These are phyloP conservation scores for Elsinoe australis DNA, from an alignment of 2,329 filamentous ascomycete genomes.

Conservation along the genomic window DNA sequence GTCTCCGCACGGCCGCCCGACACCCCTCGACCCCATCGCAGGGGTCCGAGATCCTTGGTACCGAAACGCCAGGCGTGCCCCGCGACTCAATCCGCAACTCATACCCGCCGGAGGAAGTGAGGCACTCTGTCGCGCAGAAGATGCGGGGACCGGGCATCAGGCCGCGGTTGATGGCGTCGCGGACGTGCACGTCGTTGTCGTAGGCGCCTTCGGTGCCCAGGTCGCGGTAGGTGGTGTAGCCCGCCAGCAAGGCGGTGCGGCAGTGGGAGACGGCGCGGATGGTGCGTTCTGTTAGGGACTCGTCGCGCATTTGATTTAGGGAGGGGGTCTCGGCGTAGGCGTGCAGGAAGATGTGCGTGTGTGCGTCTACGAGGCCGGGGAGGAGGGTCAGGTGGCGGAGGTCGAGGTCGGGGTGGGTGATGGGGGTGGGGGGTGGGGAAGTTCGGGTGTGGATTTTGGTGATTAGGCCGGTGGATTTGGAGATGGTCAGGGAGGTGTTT, in stretches of 20 bases:
- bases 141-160: constrained; percentile 48
- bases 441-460: constrained; percentile 29
- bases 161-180: constrained; percentile 49
- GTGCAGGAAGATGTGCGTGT: constrained; percentile 52
- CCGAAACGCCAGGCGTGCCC: constrained; percentile 20
- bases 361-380: constrained; percentile 49
- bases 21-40: constrained; percentile 45
- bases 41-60: constrained; percentile 24
- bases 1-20: constrained; percentile 26
- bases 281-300: constrained; percentile 50
- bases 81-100: constrained; percentile 41
- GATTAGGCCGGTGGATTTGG: constrained; percentile 37
- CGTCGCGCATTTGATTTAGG: constrained; percentile 49
- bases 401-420: constrained; percentile 41
- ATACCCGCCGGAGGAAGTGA: constrained; percentile 46
- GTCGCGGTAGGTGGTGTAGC: constrained; percentile 53
- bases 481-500: constrained; percentile 39
- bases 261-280: constrained; percentile 49
- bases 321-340: constrained; percentile 34
- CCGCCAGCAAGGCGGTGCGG: constrained; percentile 47
- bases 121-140: constrained; percentile 47
- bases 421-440: constrained; percentile 20
- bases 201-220: constrained; percentile 48
- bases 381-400: constrained; percentile 47
- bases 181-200: constrained; percentile 44